Evolutionary conservation across 768 basidiomycete genomes (phyloP).

Genomic region (Lanmaoa rubissima): DNA sequence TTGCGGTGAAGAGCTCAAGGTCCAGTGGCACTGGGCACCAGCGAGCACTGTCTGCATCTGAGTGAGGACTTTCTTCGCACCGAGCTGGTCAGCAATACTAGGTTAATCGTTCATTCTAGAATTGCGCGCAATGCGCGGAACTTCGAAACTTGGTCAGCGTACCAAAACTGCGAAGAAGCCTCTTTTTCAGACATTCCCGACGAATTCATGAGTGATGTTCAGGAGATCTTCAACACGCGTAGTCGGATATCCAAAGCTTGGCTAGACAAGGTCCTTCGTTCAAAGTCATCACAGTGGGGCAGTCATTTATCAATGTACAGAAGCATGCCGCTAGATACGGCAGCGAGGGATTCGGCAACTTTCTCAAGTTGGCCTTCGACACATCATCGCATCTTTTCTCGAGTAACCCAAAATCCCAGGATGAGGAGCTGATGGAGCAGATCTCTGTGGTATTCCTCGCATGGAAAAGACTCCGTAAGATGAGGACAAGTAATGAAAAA

Average conservation of each 20-base stretch:
- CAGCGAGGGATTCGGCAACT: conserved; percentile 18
- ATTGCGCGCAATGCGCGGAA: conserved; percentile 47
- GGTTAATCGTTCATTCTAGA: conserved; percentile 27
- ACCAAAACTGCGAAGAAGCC: conserved; percentile 50
- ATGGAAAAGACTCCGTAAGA: conserved; percentile 43
- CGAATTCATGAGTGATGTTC: conserved; percentile 36
- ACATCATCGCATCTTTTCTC: conserved; percentile 42
- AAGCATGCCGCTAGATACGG: conserved; percentile 3
- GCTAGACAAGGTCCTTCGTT: conserved; percentile 38
- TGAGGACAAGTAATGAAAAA: conserved; percentile 45
- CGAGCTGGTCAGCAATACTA: background rate
- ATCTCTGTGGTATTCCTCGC: conserved; percentile 42
- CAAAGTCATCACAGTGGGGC: background rate
- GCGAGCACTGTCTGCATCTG: conserved; percentile 46
- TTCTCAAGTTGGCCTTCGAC: conserved; percentile 33
- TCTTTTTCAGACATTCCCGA: conserved; percentile 44
- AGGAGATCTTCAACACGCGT: conserved; percentile 38
- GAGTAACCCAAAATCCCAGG: conserved; percentile 15
- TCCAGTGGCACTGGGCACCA: conserved; percentile 19
- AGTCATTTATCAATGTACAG: conserved; percentile 3
- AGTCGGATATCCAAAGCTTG: conserved; percentile 41
- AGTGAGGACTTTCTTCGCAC: conserved; percentile 31
- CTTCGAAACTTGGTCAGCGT: conserved; percentile 52
- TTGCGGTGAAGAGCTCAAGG: conserved; percentile 9
- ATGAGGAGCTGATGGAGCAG: conserved; percentile 34